phyloP scores from a whole-genome alignment of 2,329 filamentous ascomycete species.

The Curvularia verruculosa region DNA sequence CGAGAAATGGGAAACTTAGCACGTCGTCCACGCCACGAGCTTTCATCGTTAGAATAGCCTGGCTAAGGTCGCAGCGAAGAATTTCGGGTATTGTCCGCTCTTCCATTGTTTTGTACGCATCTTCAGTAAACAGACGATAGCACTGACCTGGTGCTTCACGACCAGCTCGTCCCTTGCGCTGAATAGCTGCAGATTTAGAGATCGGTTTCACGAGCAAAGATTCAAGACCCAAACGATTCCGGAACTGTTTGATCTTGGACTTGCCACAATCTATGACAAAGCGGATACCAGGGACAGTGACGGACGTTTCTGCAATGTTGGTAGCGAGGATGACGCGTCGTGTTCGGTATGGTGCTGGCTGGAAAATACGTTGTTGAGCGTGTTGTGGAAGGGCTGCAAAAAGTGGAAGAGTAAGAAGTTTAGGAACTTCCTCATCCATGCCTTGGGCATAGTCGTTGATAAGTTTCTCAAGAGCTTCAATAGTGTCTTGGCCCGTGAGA shows the following conservation, averaged over 20 bases:
- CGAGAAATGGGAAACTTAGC: slow-evolving; percentile 82
- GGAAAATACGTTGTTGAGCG: slow-evolving; percentile 85
- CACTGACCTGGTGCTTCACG: slow-evolving; percentile 91
- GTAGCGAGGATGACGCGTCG: slow-evolving; percentile 91
- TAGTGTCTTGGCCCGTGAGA: slow-evolving; percentile 89
- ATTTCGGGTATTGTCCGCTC: slow-evolving; percentile 87
- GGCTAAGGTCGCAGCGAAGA: slow-evolving; percentile 83
- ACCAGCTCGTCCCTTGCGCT: slow-evolving; percentile 88
- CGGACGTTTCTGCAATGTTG: slow-evolving; percentile 98
- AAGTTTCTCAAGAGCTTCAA: slow-evolving; percentile 79
- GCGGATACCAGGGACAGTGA: slow-evolving; percentile 90
- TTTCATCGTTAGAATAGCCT: slow-evolving; percentile 90
- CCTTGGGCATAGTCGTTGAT: slow-evolving; percentile 79
- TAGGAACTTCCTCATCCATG: slow-evolving; percentile 76
- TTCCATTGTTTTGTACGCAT: slow-evolving; percentile 71
- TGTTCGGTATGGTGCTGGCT: slow-evolving; percentile 73
- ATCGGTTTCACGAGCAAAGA: slow-evolving; percentile 89
- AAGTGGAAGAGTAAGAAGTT: slow-evolving; percentile 73
- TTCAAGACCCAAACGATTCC: slow-evolving; percentile 82
- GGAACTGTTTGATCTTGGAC: slow-evolving; percentile 91
- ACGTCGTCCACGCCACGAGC: slow-evolving; percentile 85
- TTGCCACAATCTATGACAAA: slow-evolving; percentile 94
- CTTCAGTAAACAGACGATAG: slow-evolving; percentile 85
- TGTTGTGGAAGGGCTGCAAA: slow-evolving; percentile 89
- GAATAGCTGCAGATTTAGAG: slow-evolving; percentile 90